Evolutionary conservation across 2,329 filamentous ascomycete species (phyloP), one percentile per base, ranked within the genome.

Genomic region (Botrytis fragariae): DNA sequence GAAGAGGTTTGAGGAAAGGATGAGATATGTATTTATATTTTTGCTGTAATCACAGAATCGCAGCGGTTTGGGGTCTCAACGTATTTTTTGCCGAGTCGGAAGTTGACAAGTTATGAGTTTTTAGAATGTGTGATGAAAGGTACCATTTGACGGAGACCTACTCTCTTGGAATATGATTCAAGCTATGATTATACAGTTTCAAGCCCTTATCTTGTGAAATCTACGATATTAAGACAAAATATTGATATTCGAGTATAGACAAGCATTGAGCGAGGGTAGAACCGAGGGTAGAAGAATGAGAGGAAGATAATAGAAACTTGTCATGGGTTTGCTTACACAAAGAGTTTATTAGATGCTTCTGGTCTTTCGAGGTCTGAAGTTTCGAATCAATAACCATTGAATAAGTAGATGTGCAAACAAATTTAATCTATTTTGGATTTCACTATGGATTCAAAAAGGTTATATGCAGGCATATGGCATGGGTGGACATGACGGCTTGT

Each of bases 1-100:
- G 67, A 67, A 68, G 62, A 57, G 64, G 32, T 57, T 74, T 59
- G 42, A 39, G 22, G 61, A 18, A n/a, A 59, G 25, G 29, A 60
- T 72, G 62, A 68, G 39, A 57, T 60, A 68, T 72, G 70, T 72
- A 72, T 60, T 62, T 68, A 73, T 65, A 72, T 29, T 68, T 67
- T 63, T 62, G 57, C 57, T 74, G 69, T 59, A 59, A 51, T 60
- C 22, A 57, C 45, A 37, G 42, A 35, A 72, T 68, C 29, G 37
- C 48, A 60, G 62, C 63, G 22, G 35, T 39, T 69, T 29, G 59
- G 29, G 59, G 20, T 69, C 67, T 60, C 29, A 45, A 59, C n/a
- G 29, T 61, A 45, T 60, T 25, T 29, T 68, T 60, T 68, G n/a
- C 22, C 18, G 37, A 51, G 59, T 12, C 44, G 54, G 54, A 45